phyloP scores from a whole-genome alignment of 257 asterid genomes.

The Ocimum tenuiflorum region DNA sequence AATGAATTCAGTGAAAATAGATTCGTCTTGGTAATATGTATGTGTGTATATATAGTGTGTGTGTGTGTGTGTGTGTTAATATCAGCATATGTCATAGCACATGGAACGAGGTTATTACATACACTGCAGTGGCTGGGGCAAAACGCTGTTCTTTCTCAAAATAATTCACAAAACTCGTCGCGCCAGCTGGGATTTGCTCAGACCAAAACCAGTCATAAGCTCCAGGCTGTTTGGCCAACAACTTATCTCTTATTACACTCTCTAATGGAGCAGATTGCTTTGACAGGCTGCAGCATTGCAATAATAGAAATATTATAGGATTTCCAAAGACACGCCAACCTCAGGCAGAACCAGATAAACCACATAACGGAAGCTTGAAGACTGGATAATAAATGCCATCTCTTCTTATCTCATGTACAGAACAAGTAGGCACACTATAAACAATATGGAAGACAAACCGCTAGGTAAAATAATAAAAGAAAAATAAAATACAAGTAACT shows the following conservation, averaged over 20 bases:
- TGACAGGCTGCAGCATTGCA: constrained; percentile 47
- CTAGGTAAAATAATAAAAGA: neutral
- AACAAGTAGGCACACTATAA: neutral
- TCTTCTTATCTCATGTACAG: constrained; percentile 3
- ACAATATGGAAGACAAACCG: constrained; percentile 7
- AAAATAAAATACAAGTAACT: neutral
- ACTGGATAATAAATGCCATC: neutral
- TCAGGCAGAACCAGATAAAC: constrained; percentile 5
- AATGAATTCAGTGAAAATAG: neutral
- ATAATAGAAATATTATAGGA: constrained; percentile 15
- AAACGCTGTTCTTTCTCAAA: constrained; percentile 65
- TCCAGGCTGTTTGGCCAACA: constrained; percentile 68
- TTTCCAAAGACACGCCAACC: neutral
- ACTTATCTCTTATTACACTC: constrained; percentile 61
- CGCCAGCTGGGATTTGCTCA: constrained; percentile 68
- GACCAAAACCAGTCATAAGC: constrained; percentile 85
- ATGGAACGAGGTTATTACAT: constrained; percentile 25
- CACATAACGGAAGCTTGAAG: neutral
- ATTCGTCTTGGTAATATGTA: constrained; percentile 11
- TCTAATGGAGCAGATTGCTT: constrained; percentile 85
- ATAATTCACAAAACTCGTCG: constrained; percentile 58
- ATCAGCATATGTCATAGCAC: constrained; percentile 3
- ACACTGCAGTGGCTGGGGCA: constrained; percentile 64
- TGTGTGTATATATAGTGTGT: neutral
- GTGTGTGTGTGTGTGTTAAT: neutral